Conservation (phyloP, 225 moss, liverwort and hornwort genomes). For the Antitrichia curtipendula region DNA sequence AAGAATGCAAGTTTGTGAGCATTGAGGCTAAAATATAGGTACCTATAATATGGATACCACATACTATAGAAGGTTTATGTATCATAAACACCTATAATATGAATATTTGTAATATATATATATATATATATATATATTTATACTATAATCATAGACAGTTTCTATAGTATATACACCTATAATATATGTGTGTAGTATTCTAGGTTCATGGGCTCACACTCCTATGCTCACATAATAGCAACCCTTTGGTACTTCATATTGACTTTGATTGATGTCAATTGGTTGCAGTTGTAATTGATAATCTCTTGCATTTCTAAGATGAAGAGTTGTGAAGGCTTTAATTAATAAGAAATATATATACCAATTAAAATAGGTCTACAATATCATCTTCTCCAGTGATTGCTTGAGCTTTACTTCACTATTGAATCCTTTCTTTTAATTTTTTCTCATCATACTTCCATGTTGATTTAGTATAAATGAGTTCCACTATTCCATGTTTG, state of each 20-base stretch:
- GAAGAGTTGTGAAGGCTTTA: not conserved
- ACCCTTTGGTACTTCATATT: not conserved
- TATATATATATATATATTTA: too few species aligned
- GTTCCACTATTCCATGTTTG: not conserved
- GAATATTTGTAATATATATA: too few species aligned
- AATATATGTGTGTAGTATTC: too few species aligned
- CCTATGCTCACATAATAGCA: too few species aligned
- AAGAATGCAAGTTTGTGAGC: too few species aligned
- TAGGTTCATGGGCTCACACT: too few species aligned
- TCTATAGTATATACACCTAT: too few species aligned
- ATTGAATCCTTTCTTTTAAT: not conserved
- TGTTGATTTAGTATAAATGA: not conserved
- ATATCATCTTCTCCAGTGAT: not conserved
- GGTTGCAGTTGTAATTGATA: not conserved
- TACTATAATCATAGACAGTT: too few species aligned
- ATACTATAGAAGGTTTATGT: too few species aligned
- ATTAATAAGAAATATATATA: not conserved
- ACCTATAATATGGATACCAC: too few species aligned
- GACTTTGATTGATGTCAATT: not conserved
- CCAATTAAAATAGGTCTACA: not conserved
- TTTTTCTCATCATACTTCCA: not conserved
- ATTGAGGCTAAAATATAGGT: too few species aligned
- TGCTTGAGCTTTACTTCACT: not conserved
- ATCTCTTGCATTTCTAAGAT: not conserved
- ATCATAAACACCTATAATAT: too few species aligned